Evolutionary conservation across 2,329 filamentous ascomycete species (phyloP).

Genomic region (Neodidymelliopsis sp.): DNA sequence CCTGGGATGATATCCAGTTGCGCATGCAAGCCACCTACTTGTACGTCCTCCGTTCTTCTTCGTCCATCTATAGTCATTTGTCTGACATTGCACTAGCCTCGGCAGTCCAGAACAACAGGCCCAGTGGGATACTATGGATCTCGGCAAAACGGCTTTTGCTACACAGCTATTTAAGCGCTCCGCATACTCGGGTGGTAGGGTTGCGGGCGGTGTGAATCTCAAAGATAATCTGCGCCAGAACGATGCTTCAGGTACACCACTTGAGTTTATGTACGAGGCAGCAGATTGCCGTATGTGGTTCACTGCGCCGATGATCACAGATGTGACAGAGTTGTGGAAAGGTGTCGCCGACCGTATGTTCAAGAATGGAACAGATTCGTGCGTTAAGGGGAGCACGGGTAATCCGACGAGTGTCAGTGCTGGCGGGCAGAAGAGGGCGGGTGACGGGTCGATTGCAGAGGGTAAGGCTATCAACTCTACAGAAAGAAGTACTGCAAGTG

Average conservation of each 20-base stretch:
- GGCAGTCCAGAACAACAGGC: conserved; percentile 40
- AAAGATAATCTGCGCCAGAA: conserved; percentile 48
- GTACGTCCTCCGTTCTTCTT: conserved; percentile 13
- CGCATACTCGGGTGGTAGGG: conserved; percentile 30
- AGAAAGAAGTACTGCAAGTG: not conserved
- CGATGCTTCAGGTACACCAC: conserved; percentile 47
- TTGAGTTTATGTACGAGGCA: conserved; percentile 53
- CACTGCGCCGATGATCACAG: conserved; percentile 44
- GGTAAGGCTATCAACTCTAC: conserved; percentile 2
- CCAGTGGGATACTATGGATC: conserved; percentile 36
- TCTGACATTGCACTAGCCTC: conserved; percentile 23
- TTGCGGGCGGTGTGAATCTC: conserved; percentile 47
- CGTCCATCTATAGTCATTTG: not conserved
- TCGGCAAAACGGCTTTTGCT: conserved; percentile 45
- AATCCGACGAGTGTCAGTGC: conserved; percentile 39
- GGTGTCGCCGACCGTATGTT: conserved; percentile 49
- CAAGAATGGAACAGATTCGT: conserved; percentile 31
- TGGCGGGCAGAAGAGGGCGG: conserved; percentile 41
- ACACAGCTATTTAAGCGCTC: conserved; percentile 43
- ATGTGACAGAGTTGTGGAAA: conserved; percentile 50
- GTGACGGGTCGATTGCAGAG: conserved; percentile 26
- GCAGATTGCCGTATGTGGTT: conserved; percentile 53
- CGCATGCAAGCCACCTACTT: conserved; percentile 43
- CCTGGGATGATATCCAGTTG: conserved; percentile 44
- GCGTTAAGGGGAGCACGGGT: conserved; percentile 42